Evolutionary conservation across 805 yeast genomes (phyloP).

Genomic region (Pichia manshurica): DNA sequence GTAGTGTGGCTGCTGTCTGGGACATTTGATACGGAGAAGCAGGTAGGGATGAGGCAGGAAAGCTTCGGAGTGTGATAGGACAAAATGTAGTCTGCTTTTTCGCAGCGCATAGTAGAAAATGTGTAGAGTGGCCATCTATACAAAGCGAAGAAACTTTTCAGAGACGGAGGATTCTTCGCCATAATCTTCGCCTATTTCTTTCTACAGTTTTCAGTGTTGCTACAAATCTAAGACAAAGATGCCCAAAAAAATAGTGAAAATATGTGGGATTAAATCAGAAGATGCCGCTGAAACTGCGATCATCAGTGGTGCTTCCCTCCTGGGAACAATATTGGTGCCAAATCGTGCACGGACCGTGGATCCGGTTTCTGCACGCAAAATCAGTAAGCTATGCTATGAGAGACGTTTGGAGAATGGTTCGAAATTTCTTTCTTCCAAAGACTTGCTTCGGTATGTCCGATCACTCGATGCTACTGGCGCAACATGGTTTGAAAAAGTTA

Average conservation of each 20-base stretch:
- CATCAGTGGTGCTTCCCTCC: slow-evolving; percentile 61
- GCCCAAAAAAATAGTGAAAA: slow-evolving; percentile 65
- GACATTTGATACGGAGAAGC: neutral
- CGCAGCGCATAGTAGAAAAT: too few relatives aligned
- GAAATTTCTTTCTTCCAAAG: slow-evolving; percentile 20
- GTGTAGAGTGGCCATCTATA: too few relatives aligned
- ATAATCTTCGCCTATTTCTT: too few relatives aligned
- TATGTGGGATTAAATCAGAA: slow-evolving; percentile 71
- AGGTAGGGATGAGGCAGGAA: too few relatives aligned
- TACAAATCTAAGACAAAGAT: too few relatives aligned
- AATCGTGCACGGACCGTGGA: slow-evolving; percentile 66
- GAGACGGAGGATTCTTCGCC: too few relatives aligned
- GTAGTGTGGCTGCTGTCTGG: neutral
- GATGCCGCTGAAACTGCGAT: slow-evolving; percentile 72
- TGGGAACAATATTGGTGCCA: slow-evolving; percentile 89
- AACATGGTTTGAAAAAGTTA: slow-evolving; percentile 32
- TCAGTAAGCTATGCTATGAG: slow-evolving; percentile 32
- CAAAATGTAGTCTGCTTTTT: too few relatives aligned
- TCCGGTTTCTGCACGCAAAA: slow-evolving; percentile 38
- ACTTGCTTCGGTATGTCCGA: slow-evolving; percentile 13
- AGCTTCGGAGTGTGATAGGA: too few relatives aligned
- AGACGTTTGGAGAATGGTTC: slow-evolving; percentile 19
- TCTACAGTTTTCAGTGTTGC: too few relatives aligned
- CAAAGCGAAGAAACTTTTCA: too few relatives aligned
- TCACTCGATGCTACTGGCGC: slow-evolving; percentile 22